Evolutionary conservation across 2,329 filamentous ascomycete species (phyloP).

Genomic region (Thielaviopsis populi): DNA sequence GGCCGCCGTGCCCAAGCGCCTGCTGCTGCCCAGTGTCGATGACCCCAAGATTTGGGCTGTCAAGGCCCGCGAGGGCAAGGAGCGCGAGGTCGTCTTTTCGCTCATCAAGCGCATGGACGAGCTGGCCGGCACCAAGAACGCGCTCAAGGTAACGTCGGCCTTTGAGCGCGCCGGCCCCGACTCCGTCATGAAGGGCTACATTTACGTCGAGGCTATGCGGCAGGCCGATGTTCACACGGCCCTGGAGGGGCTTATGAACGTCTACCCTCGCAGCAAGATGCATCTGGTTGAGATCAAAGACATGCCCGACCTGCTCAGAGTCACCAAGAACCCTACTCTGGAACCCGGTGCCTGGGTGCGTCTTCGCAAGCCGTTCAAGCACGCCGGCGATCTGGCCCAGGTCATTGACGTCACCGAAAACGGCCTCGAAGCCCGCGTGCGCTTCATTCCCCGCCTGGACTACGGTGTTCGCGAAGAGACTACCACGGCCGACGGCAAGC

Average conservation of each 20-base stretch:
- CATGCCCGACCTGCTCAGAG: slow-evolving; percentile 88
- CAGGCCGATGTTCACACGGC: slow-evolving; percentile 75
- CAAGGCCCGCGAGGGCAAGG: slow-evolving; percentile 87
- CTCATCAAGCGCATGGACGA: slow-evolving; percentile 85
- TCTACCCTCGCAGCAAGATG: slow-evolving; percentile 78
- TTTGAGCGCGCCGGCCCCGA: slow-evolving; percentile 75
- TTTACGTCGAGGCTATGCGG: slow-evolving; percentile 84
- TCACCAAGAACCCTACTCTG: slow-evolving; percentile 71
- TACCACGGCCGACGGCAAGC: slow-evolving; percentile 47
- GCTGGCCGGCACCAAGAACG: slow-evolving; percentile 58
- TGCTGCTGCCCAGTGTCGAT: slow-evolving; percentile 82
- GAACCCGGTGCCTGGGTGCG: slow-evolving; percentile 87
- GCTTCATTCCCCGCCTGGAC: slow-evolving; percentile 79
- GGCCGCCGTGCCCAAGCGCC: slow-evolving; percentile 64
- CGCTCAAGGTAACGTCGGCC: slow-evolving; percentile 70
- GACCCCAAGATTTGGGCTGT: slow-evolving; percentile 95
- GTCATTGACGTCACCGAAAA: slow-evolving; percentile 88
- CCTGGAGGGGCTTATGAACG: slow-evolving; percentile 70
- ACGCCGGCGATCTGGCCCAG: slow-evolving; percentile 79
- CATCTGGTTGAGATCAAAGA: slow-evolving; percentile 88
- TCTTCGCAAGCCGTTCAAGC: slow-evolving; percentile 63
- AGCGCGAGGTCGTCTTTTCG: slow-evolving; percentile 74
- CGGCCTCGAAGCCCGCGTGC: slow-evolving; percentile 72
- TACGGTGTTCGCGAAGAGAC: slow-evolving; percentile 76
- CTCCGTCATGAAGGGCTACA: slow-evolving; percentile 76